A percentile compares a stretch with the other conserved stretches of the same genome.
These are phyloP conservation scores for Xylaria telfairii DNA, from an alignment of 495 filamentous ascomycete genomes.

Conservation along the genomic window DNA sequence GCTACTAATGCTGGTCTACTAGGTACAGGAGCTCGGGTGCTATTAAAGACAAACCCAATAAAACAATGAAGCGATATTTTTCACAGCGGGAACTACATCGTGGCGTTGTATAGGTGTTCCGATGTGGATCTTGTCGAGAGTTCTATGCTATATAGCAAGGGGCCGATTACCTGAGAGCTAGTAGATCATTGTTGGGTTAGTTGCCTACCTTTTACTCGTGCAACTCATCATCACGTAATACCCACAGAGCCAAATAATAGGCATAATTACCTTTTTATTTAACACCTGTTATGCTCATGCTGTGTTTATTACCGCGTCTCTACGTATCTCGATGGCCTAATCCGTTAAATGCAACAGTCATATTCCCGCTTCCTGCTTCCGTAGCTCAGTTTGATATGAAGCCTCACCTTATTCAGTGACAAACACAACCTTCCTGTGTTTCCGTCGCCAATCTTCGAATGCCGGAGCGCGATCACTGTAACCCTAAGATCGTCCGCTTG, in stretches of 20 bases:
- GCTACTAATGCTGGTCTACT: not conserved
- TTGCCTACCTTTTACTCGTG: too few species aligned
- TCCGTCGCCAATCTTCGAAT: not conserved
- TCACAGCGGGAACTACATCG: not conserved
- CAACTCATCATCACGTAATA: too few species aligned
- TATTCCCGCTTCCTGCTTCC: not conserved
- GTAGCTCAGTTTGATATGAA: not conserved
- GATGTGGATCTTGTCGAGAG: not conserved
- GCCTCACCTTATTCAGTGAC: not conserved
- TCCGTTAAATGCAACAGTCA: not conserved
- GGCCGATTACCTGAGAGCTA: not conserved
- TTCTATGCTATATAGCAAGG: not conserved
- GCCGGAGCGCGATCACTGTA: conserved; percentile 19
- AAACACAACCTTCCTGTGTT: not conserved
- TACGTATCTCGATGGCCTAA: not conserved
- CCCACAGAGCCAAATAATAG: too few species aligned
- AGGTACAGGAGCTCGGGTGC: not conserved
- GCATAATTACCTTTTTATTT: not conserved
- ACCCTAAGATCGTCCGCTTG: conserved; percentile 41
- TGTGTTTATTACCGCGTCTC: not conserved
- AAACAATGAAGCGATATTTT: not conserved
- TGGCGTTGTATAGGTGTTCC: not conserved
- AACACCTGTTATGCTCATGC: not conserved
- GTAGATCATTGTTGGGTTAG: too few species aligned
- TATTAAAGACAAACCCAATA: not conserved